phyloP scores from a whole-genome alignment of 2,329 filamentous ascomycete species.

The Phialocephala sp. region DNA sequence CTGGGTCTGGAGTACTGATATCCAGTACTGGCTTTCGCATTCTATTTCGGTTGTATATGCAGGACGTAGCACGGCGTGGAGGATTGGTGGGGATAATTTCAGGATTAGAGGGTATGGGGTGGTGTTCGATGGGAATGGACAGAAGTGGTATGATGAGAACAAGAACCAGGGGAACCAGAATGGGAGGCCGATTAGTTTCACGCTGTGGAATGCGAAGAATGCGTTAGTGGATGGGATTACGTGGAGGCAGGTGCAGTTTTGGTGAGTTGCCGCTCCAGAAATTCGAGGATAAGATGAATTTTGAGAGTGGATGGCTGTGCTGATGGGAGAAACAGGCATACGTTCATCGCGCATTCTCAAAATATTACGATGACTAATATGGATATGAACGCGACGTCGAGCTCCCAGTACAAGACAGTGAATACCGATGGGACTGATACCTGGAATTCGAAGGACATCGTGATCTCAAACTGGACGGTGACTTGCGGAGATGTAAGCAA shows the following conservation, averaged over 20 bases:
- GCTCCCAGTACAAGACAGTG: slow-evolving; percentile 55
- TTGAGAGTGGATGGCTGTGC: background rate
- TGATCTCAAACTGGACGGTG: slow-evolving; percentile 55
- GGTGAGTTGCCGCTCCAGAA: slow-evolving; percentile 9
- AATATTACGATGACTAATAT: slow-evolving; percentile 31
- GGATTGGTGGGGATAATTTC: slow-evolving; percentile 65
- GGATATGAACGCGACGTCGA: slow-evolving; percentile 41
- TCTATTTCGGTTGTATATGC: slow-evolving; percentile 67
- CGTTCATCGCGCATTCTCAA: slow-evolving; percentile 27
- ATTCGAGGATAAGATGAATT: background rate
- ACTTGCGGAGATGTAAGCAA: slow-evolving; percentile 50
- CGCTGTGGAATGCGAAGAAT: slow-evolving; percentile 53
- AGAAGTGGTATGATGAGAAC: slow-evolving; percentile 46
- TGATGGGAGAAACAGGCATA: slow-evolving; percentile 22
- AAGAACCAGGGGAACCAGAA: slow-evolving; percentile 48
- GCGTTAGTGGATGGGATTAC: slow-evolving; percentile 49
- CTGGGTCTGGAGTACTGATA: slow-evolving; percentile 66
- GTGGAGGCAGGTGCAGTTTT: slow-evolving; percentile 29
- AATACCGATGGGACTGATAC: slow-evolving; percentile 69
- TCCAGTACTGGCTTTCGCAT: slow-evolving; percentile 68
- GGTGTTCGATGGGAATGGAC: slow-evolving; percentile 57
- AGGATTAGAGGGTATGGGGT: slow-evolving; percentile 67
- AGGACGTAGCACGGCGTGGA: slow-evolving; percentile 68
- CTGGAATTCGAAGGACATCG: slow-evolving; percentile 59
- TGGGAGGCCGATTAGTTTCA: slow-evolving; percentile 52